phyloP scores from a whole-genome alignment of 176 grass and related monocot species.

The Thalia dealbata region DNA sequence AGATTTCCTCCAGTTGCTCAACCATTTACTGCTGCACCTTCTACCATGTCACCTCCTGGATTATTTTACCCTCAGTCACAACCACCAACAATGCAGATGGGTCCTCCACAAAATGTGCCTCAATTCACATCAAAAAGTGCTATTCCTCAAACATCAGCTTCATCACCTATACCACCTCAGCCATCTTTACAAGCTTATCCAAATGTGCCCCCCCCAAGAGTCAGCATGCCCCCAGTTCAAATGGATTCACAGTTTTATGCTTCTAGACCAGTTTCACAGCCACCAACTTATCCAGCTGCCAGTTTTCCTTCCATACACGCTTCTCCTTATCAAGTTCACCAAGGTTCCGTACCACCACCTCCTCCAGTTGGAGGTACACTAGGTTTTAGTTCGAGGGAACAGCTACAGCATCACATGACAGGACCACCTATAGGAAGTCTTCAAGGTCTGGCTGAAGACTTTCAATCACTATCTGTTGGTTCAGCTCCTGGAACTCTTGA shows the following conservation, averaged over 20 bases:
- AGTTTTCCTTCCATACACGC: conserved; percentile 4
- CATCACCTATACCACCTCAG: conserved; percentile 5
- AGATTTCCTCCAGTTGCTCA: conserved; percentile 13
- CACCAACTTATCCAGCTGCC: conserved; percentile 17
- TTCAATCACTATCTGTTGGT: conserved; percentile 71
- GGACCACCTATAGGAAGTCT: conserved; percentile 43
- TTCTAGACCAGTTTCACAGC: conserved; percentile 27
- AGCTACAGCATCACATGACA: conserved; percentile 29
- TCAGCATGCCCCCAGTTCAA: conserved; percentile 9
- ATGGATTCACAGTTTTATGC: conserved; percentile 21
- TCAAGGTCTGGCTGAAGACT: conserved; percentile 74
- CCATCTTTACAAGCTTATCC: conserved; percentile 22
- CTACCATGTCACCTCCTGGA: background rate
- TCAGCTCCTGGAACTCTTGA: conserved; percentile 62
- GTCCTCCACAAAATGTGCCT: conserved; percentile 2
- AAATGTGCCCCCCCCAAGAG: conserved; percentile 6
- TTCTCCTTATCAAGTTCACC: conserved; percentile 9
- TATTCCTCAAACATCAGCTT: conserved; percentile 15
- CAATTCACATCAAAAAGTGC: conserved; percentile 25
- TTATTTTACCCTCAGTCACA: conserved; percentile 15
- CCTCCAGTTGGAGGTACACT: conserved; percentile 20
- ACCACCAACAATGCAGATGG: conserved; percentile 20
- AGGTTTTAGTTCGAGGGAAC: conserved; percentile 27
- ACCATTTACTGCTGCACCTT: background rate
- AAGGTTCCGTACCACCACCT: conserved; percentile 20